These are phyloP conservation scores for Lentithecium fluviatile DNA, from an alignment of 495 filamentous ascomycete genomes.

Conservation along the genomic window DNA sequence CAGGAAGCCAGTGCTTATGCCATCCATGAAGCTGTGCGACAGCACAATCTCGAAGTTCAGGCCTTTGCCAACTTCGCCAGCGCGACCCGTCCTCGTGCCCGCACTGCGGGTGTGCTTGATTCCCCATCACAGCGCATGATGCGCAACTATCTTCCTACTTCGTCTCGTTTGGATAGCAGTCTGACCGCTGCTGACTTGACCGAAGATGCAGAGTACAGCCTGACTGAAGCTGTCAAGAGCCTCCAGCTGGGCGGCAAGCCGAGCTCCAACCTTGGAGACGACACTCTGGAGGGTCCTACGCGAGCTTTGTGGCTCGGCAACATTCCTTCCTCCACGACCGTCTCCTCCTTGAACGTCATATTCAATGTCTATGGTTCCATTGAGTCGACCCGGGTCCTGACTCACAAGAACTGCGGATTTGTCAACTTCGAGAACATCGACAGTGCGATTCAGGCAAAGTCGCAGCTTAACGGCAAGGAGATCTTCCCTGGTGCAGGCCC, in stretches of 20 bases:
- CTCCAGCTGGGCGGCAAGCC: conserved; percentile 66
- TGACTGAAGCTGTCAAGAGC: conserved; percentile 73
- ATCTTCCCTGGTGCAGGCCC: conserved; percentile 97
- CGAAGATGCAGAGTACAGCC: conserved; percentile 69
- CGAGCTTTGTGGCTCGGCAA: conserved; percentile 95
- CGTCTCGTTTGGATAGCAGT: conserved; percentile 79
- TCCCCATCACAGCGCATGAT: conserved; percentile 71
- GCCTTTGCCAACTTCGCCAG: conserved; percentile 82
- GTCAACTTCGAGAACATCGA: conserved; percentile 93
- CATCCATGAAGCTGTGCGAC: conserved; percentile 86
- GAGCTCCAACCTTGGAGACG: conserved; percentile 52
- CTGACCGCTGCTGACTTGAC: conserved; percentile 78
- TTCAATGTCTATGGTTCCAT: conserved; percentile 89
- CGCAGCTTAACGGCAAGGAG: conserved; percentile 88
- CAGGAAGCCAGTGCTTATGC: conserved; percentile 72
- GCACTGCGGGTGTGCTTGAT: conserved; percentile 87
- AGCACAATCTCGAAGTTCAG: conserved; percentile 91
- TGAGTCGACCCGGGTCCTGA: conserved; percentile 86
- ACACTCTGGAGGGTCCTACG: conserved; percentile 86
- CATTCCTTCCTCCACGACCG: conserved; percentile 95
- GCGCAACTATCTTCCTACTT: conserved; percentile 74
- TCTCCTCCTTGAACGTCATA: conserved; percentile 87
- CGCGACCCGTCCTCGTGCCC: conserved; percentile 78
- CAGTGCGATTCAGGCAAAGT: conserved; percentile 84
- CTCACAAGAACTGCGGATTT: conserved; percentile 98